These are phyloP conservation scores for Leccinum uliginosum DNA, from an alignment of 768 basidiomycete genomes.

Conservation along the genomic window DNA sequence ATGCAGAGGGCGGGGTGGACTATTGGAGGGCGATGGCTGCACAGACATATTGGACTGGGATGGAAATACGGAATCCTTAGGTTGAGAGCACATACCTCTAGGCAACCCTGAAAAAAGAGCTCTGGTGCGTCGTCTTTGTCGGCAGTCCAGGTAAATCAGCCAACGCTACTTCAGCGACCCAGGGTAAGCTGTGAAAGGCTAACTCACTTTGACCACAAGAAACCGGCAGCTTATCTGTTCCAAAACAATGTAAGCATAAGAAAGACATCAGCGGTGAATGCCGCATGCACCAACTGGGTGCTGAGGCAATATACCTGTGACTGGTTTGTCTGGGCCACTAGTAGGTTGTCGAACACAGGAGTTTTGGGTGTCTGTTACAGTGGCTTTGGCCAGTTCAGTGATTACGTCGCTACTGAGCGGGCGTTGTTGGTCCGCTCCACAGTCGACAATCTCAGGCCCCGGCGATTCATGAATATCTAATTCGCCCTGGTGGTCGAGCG, in stretches of 20 bases:
- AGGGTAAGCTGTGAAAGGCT: too few relatives aligned
- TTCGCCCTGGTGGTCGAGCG: background rate
- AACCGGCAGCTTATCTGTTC: background rate
- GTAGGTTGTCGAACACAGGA: background rate
- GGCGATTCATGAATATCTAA: background rate
- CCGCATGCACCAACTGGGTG: background rate
- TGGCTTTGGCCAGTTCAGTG: too few relatives aligned
- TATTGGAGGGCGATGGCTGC: background rate
- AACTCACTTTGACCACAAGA: background rate
- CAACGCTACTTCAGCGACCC: too few relatives aligned
- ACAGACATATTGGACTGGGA: background rate
- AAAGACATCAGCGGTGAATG: background rate
- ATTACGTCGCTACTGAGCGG: background rate
- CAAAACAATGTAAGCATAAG: background rate
- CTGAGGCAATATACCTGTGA: background rate
- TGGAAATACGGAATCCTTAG: background rate
- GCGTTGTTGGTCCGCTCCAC: background rate
- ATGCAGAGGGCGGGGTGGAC: background rate
- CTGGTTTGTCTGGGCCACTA: background rate
- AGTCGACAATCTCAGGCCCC: background rate
- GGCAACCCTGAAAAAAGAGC: too few relatives aligned
- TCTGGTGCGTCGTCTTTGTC: too few relatives aligned
- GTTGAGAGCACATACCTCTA: background rate
- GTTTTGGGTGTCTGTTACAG: too few relatives aligned
- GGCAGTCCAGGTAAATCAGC: too few relatives aligned